Evolutionary conservation across 202 grass and related monocot species (phyloP), one percentile per base, ranked within the genome.

Genomic region (Thinopyrum obtusiflorum): DNA sequence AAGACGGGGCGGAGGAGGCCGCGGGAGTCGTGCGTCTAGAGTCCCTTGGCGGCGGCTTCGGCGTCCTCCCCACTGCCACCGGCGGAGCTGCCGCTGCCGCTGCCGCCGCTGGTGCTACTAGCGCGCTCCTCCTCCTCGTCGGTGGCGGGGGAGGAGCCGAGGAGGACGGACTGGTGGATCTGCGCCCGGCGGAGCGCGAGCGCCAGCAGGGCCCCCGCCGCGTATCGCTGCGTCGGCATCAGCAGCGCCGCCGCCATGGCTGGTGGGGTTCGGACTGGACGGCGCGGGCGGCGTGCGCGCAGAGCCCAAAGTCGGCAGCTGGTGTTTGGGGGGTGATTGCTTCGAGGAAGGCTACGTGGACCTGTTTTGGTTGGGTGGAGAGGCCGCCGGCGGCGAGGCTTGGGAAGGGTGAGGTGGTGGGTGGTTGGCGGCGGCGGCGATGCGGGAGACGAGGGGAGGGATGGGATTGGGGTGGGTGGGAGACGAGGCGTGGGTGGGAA

Each of bases 1-100:
- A 98, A 98, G 80, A 96, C 88, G 82, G 97, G 97, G 77, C 92
- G 97, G 80, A 98, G 93, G 69, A 98, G 93, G 85, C 97, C 88
- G 68, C 91, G 92, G 53, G 93, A 98, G 36, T 96, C 93, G 88
- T 98, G 93, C 77, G 90, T 94, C 97, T 93, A 98, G 66, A 96
- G 87, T 42, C 63, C 84, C 20, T 53, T 53, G 47, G 85, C 28
- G 49, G 77, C 84, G 17, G 21, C 46, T 61, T 65, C 76, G 25
- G 67, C 89, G 69, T 73, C 78, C 37, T 29, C 62, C 29, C 55
- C 46, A 27, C 73, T 76, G 60, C 80, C 79, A 68, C 9, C 27
- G 74, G 78, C 36, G 86, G 87, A 89, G 70, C 87, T 74, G 60
- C 53, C 28, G 89, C 84, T 90, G 15, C 5, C 5, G 60, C 17